Base-by-base conservation (phyloP, 164 flowering plant genomes). In the Nymphaea thermarum region DNA sequence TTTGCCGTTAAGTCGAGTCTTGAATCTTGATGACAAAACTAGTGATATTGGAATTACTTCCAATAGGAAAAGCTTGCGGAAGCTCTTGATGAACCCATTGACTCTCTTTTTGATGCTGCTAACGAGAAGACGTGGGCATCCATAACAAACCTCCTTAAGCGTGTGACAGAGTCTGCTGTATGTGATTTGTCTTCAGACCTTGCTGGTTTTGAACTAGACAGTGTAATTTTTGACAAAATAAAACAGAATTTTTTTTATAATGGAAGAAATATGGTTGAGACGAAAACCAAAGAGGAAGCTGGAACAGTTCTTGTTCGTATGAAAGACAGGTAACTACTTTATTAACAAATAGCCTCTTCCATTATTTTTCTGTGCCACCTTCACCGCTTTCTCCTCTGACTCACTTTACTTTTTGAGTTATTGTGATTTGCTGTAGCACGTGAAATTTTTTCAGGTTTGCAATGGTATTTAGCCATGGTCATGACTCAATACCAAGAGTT, bases 211-310 rank as follows among this genome's bases (percentile, higher is more conserved):
- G 93, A 87, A 67, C 60, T 91, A 69, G 93, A 89, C 44, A 64
- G 78, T 66, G 68, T 18, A 68, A 73, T 81, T 51, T 51, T 43
- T 43, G 82, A 84, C 47, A 73, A 73, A 68, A 79, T 87, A 85
- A 71, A 84, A 42, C 72, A 66, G 64, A 77, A 74, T 65, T 67
- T 91, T 68, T 68, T 70, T 71, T 74, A 76, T 8, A 78, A 73
- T 80, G 85, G 85, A 55, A 77, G 81, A 76, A 71, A 70, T 63
- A 66, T 91, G 43, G 91, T 91, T 36, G 90, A 82, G 69, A 77
- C 57, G 18, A 91, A 86, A 70, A 85, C 97, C 62, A 89, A 80
- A 73, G 93, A 89, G 72, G 95, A 85, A 83, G 91, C 95, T 71
- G 87, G 85, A 5, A 85, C 71, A 73, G 89, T 86, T 72, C 66